phyloP scores from a whole-genome alignment of 331 rosid genomes.

The Quercus tomentella region DNA sequence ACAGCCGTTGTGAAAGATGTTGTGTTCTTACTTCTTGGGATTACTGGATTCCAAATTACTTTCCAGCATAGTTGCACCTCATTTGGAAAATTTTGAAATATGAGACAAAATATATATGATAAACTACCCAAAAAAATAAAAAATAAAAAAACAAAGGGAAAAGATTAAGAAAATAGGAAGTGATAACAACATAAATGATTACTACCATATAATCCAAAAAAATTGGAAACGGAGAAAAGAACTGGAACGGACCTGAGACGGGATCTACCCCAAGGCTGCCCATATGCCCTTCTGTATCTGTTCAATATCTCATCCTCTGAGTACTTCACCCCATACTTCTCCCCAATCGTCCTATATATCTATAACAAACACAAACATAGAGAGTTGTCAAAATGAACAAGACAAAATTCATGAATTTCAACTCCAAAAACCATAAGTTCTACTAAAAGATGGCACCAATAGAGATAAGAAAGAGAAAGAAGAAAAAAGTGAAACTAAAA shows the following conservation, averaged over 20 bases:
- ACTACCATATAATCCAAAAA: not conserved
- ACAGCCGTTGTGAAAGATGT: no score
- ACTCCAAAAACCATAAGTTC: not conserved
- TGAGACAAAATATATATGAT: not conserved
- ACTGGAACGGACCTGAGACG: slow-evolving; percentile 65
- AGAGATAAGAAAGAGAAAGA: not conserved
- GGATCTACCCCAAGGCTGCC: slow-evolving; percentile 95
- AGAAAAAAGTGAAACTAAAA: not conserved
- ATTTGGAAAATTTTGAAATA: not conserved
- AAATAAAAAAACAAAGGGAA: not conserved
- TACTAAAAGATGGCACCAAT: not conserved
- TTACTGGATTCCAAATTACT: not conserved
- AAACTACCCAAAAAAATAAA: not conserved
- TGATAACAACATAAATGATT: not conserved
- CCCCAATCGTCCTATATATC: slow-evolving; percentile 83
- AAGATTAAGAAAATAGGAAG: not conserved
- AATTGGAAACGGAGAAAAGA: not conserved
- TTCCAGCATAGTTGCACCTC: not conserved
- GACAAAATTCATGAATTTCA: not conserved
- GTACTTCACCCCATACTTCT: slow-evolving; percentile 84
- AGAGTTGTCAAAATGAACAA: not conserved
- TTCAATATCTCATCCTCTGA: slow-evolving; percentile 85
- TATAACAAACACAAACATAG: slow-evolving; percentile 4
- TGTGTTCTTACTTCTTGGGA: no score
- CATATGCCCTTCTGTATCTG: slow-evolving; percentile 88